These are phyloP conservation scores for Hypoxylon subgilvum DNA, from an alignment of 495 filamentous ascomycete species.

Conservation along the genomic window DNA sequence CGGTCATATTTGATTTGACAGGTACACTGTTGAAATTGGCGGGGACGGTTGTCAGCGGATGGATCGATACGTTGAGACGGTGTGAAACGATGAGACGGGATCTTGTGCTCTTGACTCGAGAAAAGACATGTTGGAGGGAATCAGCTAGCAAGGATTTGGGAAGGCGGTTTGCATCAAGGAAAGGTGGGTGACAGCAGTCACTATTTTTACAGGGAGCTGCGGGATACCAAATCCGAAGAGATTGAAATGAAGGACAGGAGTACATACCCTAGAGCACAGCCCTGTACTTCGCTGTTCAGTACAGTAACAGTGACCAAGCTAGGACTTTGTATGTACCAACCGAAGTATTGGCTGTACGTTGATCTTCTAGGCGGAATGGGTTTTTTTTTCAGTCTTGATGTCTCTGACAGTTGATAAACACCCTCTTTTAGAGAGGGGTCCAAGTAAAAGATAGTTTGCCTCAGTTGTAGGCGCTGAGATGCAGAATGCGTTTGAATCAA, in stretches of 20 bases:
- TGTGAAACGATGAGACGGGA: constrained; percentile 35
- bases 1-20: constrained; percentile 35
- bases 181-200: constrained; percentile 3
- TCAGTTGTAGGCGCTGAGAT: no score
- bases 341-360: no score
- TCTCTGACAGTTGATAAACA: constrained; percentile 6
- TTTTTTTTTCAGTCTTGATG: no score
- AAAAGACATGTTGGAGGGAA: constrained; percentile 17
- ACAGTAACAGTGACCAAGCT: no score
- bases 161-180: constrained; percentile 32
- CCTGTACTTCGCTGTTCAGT: constrained; percentile 1
- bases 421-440: constrained; percentile 12
- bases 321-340: no score
- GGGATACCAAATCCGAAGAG: constrained; percentile 20
- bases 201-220: constrained; percentile 24
- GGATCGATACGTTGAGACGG: constrained; percentile 26
- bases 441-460: constrained; percentile 7
- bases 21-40: constrained; percentile 15
- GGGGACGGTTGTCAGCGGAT: constrained; percentile 26
- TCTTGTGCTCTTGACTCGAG: constrained; percentile 27
- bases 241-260: not conserved
- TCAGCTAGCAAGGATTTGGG: constrained; percentile 37
- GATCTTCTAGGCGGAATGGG: no score
- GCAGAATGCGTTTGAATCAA: no score
- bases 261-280: constrained; percentile 12